phyloP scores from a whole-genome alignment of 345 rosid species.

The Gynandropsis gynandra region DNA sequence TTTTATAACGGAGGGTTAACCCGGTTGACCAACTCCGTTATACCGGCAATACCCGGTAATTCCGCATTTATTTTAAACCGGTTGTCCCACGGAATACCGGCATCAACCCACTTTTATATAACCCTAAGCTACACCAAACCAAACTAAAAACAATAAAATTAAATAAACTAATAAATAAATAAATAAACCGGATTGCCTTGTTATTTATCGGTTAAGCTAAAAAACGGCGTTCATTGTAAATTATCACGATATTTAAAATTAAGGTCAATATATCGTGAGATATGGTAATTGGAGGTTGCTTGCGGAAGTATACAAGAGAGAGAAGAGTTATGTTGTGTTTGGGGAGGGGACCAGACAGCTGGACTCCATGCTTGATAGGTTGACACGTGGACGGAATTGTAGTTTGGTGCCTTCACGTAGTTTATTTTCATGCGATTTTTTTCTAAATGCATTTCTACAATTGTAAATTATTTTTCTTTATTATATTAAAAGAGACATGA shows the following conservation, averaged over 20 bases:
- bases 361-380: slow-evolving; percentile 29
- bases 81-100: slow-evolving; percentile 46
- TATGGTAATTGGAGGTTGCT: too few species aligned
- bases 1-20: slow-evolving; percentile 24
- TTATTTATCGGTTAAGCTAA: slow-evolving; percentile 25
- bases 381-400: slow-evolving; percentile 50
- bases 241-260: slow-evolving; percentile 16
- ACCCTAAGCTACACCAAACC: slow-evolving; percentile 22
- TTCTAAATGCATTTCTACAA: too few species aligned
- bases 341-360: slow-evolving; percentile 38
- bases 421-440: slow-evolving; percentile 22
- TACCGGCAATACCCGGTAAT: slow-evolving; percentile 40
- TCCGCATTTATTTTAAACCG: slow-evolving; percentile 39
- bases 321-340: slow-evolving; percentile 1
- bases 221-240: slow-evolving; percentile 30
- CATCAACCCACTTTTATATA: slow-evolving; percentile 22
- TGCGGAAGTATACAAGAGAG: too few species aligned
- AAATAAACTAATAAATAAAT: neutral
- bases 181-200: neutral
- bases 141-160: neutral
- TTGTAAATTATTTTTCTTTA: too few species aligned
- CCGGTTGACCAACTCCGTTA: slow-evolving; percentile 19
- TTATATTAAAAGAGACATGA: too few species aligned
- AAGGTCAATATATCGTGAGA: slow-evolving; percentile 23
- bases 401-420: slow-evolving; percentile 50